phyloP scores from a whole-genome alignment of 179 eudicot species.

The Pouteria campechiana region DNA sequence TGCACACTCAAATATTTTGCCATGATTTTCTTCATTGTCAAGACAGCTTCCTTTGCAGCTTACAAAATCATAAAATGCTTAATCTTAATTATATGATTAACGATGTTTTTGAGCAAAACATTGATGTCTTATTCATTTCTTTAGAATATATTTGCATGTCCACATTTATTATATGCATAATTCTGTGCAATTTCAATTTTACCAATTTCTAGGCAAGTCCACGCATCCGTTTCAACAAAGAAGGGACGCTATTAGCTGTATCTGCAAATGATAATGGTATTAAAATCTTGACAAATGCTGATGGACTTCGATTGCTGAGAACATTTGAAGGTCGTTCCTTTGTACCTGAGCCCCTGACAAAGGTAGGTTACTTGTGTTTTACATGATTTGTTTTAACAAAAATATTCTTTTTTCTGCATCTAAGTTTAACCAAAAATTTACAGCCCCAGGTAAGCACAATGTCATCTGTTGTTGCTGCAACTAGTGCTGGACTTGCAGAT shows the following conservation, averaged over 20 bases:
- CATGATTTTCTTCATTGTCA: too few species aligned
- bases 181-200: too few species aligned
- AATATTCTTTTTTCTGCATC: neutral
- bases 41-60: too few species aligned
- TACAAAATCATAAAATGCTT: too few species aligned
- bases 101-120: too few species aligned
- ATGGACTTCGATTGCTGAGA: conserved; percentile 59
- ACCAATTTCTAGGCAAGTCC: conserved; percentile 58
- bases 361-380: conserved; percentile 36
- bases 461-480: conserved; percentile 42
- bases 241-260: conserved; percentile 75
- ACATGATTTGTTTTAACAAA: neutral
- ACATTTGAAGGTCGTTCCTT: conserved; percentile 50
- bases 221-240: conserved; percentile 85
- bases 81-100: neutral
- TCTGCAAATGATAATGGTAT: conserved; percentile 86
- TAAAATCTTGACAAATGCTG: conserved; percentile 72
- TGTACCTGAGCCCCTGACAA: conserved; percentile 46
- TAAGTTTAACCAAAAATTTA: too few species aligned
- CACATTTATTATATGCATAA: too few species aligned
- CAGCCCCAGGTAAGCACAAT: conserved; percentile 61
- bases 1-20: too few species aligned
- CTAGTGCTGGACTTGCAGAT: conserved; percentile 55
- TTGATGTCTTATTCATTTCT: too few species aligned
- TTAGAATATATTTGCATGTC: too few species aligned